Evolutionary conservation across 2,329 filamentous ascomycete species (phyloP).

Genomic region (Colletotrichum falcatum): DNA sequence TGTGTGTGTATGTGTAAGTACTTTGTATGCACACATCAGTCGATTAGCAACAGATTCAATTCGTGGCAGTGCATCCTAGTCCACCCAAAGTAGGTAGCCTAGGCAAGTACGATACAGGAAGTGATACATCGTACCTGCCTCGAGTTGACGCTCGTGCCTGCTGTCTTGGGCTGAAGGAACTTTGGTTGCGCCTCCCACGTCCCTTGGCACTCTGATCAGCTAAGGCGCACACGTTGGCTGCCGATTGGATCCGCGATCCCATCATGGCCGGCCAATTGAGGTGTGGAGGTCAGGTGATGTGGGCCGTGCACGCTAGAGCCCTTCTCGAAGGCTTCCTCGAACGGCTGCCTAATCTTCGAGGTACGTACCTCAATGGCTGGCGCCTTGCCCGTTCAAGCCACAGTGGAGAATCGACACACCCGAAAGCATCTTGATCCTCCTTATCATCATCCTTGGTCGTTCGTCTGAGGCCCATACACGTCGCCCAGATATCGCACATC

Average conservation of each 20-base stretch:
- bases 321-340: slow-evolving; percentile 38
- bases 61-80: neutral
- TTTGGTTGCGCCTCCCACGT: neutral
- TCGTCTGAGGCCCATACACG: slow-evolving; percentile 11
- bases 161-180: neutral
- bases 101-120: no score
- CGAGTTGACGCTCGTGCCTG: neutral
- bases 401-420: neutral
- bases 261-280: neutral
- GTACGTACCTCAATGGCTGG: neutral
- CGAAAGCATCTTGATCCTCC: slow-evolving; percentile 5
- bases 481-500: neutral
- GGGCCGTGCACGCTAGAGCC: neutral
- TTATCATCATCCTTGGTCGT: neutral
- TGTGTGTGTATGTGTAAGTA: neutral
- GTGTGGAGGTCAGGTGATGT: neutral
- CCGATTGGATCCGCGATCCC: neutral
- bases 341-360: slow-evolving; percentile 18
- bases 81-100: no score
- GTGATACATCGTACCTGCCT: no score
- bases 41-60: neutral
- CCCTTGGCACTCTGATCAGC: no score
- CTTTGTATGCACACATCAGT: neutral
- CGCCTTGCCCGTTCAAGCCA: neutral
- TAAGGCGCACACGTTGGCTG: neutral